phyloP scores from a whole-genome alignment of 805 yeast species.

The Yarrowia keelungensis region DNA sequence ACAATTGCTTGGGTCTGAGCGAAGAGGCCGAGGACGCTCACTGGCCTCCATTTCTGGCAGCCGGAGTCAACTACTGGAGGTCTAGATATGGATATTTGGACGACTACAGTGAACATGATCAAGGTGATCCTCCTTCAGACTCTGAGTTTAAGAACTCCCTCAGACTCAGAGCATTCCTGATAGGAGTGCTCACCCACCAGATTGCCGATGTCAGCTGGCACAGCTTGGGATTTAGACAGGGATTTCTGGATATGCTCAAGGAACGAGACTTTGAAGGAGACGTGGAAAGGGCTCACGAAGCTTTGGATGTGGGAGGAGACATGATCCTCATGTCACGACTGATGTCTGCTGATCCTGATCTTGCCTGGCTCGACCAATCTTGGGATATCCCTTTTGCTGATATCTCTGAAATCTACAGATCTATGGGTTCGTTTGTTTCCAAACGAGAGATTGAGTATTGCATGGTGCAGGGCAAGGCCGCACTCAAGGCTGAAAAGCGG shows the following conservation, averaged over 20 bases:
- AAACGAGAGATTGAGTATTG: constrained; percentile 49
- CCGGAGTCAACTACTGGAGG: constrained; percentile 56
- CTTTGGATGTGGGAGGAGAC: constrained; percentile 70
- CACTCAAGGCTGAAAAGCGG: constrained; percentile 56
- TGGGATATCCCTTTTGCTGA: constrained; percentile 56
- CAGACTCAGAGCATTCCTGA: constrained; percentile 60
- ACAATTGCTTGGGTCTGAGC: constrained; percentile 61
- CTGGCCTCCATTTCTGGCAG: constrained; percentile 70
- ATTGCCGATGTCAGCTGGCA: constrained; percentile 74
- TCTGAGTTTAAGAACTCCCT: constrained; percentile 44
- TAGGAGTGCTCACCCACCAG: constrained; percentile 68
- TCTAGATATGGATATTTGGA: constrained; percentile 45
- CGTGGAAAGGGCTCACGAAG: constrained; percentile 57
- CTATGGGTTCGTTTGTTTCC: constrained; percentile 50
- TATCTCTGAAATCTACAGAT: constrained; percentile 52
- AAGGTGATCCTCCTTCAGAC: not conserved
- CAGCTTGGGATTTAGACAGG: constrained; percentile 61
- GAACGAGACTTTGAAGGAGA: constrained; percentile 63
- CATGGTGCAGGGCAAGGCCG: constrained; percentile 62
- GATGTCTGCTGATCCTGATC: constrained; percentile 47
- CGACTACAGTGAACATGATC: not conserved
- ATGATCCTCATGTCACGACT: constrained; percentile 57
- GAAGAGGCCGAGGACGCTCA: constrained; percentile 68
- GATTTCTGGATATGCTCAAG: constrained; percentile 60
- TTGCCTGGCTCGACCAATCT: constrained; percentile 45